A percentile compares a stretch with the other conserved stretches of the same genome.
Conservation (phyloP, 75 land plant genomes). For the Azolla pinnata region DNA sequence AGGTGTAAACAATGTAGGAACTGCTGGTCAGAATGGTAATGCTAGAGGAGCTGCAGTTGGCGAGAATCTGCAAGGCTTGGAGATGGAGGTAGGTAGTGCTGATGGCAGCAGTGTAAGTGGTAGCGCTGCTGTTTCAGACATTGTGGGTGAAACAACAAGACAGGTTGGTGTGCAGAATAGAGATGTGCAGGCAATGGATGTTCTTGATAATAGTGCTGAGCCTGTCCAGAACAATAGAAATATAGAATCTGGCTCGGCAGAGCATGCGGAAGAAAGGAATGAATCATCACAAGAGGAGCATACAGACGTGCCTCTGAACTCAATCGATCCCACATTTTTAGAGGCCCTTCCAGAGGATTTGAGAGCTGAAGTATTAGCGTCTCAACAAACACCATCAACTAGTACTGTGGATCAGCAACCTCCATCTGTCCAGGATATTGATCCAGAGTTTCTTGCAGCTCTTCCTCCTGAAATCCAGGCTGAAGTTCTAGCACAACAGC, state of each 20-base stretch:
- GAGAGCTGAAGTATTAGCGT: conserved; percentile 89
- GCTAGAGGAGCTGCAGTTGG: conserved; percentile 55
- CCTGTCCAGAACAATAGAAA: conserved; percentile 10
- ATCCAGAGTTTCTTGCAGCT: conserved; percentile 97
- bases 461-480: conserved; percentile 96
- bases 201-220: conserved; percentile 3
- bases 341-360: conserved; percentile 97
- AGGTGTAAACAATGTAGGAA: conserved; percentile 27
- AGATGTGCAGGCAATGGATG: conserved; percentile 6
- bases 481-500: conserved; percentile 92
- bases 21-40: conserved; percentile 42
- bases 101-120: conserved; percentile 42
- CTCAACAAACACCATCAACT: conserved; percentile 63
- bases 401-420: conserved; percentile 42
- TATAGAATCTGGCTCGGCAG: conserved; percentile 20
- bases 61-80: conserved; percentile 43
- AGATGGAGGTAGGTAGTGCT: conserved; percentile 51
- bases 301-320: conserved; percentile 33
- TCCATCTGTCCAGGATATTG: conserved; percentile 75
- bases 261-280: conserved; percentile 15
- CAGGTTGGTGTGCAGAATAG: conserved; percentile 9
- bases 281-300: conserved; percentile 19
- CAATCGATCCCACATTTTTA: conserved; percentile 90
- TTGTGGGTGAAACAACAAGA: too few relatives aligned
- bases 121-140: conserved; percentile 27